Conservation (phyloP, 1,284 basidiomycete species). For the Pisolithus thermaeus region DNA sequence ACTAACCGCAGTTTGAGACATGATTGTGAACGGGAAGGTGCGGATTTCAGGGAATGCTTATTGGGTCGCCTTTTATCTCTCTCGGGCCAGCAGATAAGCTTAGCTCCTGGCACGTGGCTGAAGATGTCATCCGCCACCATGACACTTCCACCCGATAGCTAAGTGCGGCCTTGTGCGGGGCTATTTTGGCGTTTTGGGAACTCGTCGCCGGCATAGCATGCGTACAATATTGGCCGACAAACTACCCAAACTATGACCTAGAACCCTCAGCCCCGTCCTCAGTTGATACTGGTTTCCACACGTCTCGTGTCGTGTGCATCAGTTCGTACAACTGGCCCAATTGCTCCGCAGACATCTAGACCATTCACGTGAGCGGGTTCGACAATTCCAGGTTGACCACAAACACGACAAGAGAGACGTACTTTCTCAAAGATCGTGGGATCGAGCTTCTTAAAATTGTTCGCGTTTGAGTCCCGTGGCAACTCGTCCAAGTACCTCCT, state of each 20-base stretch:
- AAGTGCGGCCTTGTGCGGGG: neutral
- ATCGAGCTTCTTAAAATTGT: slow-evolving; percentile 66
- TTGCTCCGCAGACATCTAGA: slow-evolving; percentile 85
- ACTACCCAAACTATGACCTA: slow-evolving; percentile 7
- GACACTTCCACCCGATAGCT: neutral
- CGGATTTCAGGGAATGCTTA: neutral
- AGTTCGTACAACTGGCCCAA: slow-evolving; percentile 88
- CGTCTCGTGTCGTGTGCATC: slow-evolving; percentile 82
- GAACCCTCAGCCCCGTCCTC: slow-evolving; percentile 1
- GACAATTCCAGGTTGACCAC: neutral
- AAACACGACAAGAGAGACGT: neutral
- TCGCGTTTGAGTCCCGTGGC: slow-evolving; percentile 35
- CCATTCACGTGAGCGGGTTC: neutral
- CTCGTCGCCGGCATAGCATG: neutral
- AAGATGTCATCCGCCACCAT: neutral
- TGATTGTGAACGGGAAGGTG: slow-evolving; percentile 8
- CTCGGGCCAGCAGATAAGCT: neutral
- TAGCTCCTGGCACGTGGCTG: neutral
- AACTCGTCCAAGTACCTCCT: slow-evolving; percentile 82
- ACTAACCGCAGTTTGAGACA: slow-evolving; percentile 38
- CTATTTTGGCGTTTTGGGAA: neutral
- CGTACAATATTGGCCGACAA: neutral
- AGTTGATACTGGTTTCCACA: slow-evolving; percentile 60
- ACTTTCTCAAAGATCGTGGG: slow-evolving; percentile 78
- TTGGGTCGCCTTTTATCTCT: neutral